Evolutionary conservation across 352 stramenopile species (phyloP).

Genomic region (Globisporangium heterothallicum): DNA sequence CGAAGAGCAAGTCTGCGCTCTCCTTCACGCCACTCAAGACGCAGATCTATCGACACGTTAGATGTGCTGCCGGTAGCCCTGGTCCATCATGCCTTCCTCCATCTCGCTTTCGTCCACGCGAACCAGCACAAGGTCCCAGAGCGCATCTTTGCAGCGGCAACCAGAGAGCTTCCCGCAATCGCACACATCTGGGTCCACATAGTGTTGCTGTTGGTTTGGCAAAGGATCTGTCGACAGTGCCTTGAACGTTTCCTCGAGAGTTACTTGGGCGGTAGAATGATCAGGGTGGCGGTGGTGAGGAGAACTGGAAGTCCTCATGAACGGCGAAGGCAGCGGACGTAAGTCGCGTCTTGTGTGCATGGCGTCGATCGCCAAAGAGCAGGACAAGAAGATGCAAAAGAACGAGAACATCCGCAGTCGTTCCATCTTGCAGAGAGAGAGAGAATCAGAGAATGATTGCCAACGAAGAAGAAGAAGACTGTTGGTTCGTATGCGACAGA

Average conservation of each 20-base stretch:
- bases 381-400: neutral
- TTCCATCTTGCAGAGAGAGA: too few species aligned
- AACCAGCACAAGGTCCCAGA: constrained; percentile 18
- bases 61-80: constrained; percentile 29
- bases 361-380: neutral
- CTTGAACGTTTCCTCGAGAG: neutral
- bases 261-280: neutral
- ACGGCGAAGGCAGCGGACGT: too few species aligned
- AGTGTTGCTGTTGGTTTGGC: neutral
- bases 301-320: neutral
- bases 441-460: too few species aligned
- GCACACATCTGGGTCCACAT: constrained; percentile 9
- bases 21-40: neutral
- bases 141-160: constrained; percentile 25
- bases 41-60: constrained; percentile 6
- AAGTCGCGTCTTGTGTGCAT: neutral
- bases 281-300: neutral
- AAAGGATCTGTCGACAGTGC: neutral
- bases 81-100: constrained; percentile 31
- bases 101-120: constrained; percentile 7
- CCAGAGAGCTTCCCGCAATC: constrained; percentile 22
- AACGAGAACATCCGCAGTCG: neutral
- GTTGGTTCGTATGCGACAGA: too few species aligned
- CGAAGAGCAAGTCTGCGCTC: constrained; percentile 1
- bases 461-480: too few species aligned